A percentile compares a stretch with the other conserved stretches of the same genome.
Conservation (phyloP, 2,329 filamentous ascomycete species). For the Aspergillus sp. region DNA sequence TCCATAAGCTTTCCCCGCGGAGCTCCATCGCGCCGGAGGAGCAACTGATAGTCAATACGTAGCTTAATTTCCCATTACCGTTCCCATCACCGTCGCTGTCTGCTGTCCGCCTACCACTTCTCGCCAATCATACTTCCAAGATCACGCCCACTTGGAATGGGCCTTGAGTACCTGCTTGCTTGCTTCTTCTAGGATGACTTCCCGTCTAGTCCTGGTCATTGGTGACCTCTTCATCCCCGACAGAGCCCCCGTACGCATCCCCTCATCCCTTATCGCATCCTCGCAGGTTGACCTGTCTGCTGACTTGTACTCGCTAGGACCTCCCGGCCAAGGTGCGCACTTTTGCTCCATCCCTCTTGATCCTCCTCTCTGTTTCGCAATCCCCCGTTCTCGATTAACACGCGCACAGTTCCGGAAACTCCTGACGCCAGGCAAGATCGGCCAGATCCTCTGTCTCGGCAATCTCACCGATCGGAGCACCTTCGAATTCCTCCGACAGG, state of each 20-base stretch:
- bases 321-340: constrained; percentile 78
- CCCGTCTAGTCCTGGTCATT: constrained; percentile 86
- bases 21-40: constrained; percentile 9
- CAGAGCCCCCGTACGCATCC: constrained; percentile 67
- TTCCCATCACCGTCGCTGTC: constrained; percentile 6
- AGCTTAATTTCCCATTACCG: constrained; percentile 2
- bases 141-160: constrained; percentile 25
- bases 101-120: constrained; percentile 3
- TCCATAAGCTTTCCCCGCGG: constrained; percentile 9
- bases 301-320: constrained; percentile 52
- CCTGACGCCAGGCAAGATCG: constrained; percentile 79
- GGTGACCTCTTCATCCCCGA: constrained; percentile 94
- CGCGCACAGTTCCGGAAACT: constrained; percentile 75
- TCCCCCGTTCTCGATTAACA: constrained; percentile 16
- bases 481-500: constrained; percentile 76
- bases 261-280: not conserved
- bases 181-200: constrained; percentile 60
- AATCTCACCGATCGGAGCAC: constrained; percentile 79
- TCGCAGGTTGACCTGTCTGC: constrained; percentile 17
- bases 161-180: constrained; percentile 27
- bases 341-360: constrained; percentile 4
- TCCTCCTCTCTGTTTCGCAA: constrained; percentile 5
- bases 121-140: not conserved
- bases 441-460: constrained; percentile 76
- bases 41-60: constrained; percentile 14